Percentiles rank a stretch among this genome's conserved stretches.
Conservation (phyloP, 1,139 yeast genomes). For the Geotrichum cucujoidarum region DNA sequence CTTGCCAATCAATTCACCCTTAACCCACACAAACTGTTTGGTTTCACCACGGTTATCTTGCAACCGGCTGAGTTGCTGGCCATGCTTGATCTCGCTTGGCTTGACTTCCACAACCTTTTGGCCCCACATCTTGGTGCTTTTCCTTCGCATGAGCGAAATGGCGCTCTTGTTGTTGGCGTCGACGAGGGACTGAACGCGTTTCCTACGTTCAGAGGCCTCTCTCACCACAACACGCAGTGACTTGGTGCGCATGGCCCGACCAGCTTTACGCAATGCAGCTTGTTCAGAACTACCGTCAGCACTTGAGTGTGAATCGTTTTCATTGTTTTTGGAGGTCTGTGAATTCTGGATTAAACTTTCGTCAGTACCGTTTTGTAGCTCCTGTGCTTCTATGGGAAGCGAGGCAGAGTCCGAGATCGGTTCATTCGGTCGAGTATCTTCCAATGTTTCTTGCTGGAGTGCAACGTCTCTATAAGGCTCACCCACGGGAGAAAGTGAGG, state of each 20-base stretch:
- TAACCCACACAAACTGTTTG: constrained; percentile 93
- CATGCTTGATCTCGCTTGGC: constrained; percentile 50
- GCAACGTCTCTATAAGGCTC: constrained; percentile 23
- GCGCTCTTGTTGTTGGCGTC: constrained; percentile 28
- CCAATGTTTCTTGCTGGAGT: too few relatives aligned
- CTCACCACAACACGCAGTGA: constrained; percentile 88
- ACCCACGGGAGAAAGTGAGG: constrained; percentile 28
- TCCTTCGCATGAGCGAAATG: constrained; percentile 49
- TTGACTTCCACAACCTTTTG: constrained; percentile 88
- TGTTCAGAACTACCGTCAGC: too few relatives aligned
- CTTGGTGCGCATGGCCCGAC: constrained; percentile 47
- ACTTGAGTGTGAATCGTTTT: too few relatives aligned
- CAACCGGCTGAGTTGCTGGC: constrained; percentile 50
- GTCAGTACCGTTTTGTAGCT: too few relatives aligned
- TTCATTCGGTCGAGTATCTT: too few relatives aligned
- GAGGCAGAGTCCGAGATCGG: not conserved
- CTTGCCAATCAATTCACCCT: constrained; percentile 93
- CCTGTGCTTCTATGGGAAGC: too few relatives aligned
- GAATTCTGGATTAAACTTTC: too few relatives aligned
- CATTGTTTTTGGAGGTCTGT: too few relatives aligned
- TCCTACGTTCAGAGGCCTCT: constrained; percentile 71
- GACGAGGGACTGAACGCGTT: constrained; percentile 36
- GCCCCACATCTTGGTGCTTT: constrained; percentile 97
- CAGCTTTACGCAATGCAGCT: too few relatives aligned
- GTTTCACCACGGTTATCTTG: constrained; percentile 62